These are phyloP conservation scores for Priceomyces haplophilus DNA, from an alignment of 805 yeast species.

Conservation along the genomic window DNA sequence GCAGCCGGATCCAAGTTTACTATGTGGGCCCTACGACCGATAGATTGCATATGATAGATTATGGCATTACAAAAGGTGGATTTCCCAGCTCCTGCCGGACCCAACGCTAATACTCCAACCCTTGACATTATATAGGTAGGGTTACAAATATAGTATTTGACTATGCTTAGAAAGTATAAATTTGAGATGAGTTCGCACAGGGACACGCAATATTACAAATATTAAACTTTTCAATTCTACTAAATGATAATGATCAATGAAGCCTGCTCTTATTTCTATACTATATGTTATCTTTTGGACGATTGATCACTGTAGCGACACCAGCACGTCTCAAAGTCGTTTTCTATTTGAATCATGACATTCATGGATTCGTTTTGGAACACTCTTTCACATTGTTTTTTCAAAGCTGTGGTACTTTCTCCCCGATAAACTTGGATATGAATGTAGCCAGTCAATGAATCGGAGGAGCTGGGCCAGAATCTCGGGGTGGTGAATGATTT, in stretches of 20 bases:
- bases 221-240: not conserved
- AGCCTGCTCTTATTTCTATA: too few relatives aligned
- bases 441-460: conserved; percentile 55
- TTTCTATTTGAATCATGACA: conserved; percentile 67
- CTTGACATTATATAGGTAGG: conserved; percentile 62
- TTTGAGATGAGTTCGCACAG: conserved; percentile 2
- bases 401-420: conserved; percentile 59
- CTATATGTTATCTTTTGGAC: not conserved
- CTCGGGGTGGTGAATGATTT: conserved; percentile 84
- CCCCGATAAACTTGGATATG: conserved; percentile 74
- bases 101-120: conserved; percentile 89
- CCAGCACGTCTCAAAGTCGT: conserved; percentile 65
- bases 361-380: conserved; percentile 50
- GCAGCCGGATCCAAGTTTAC: conserved; percentile 98
- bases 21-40: conserved; percentile 90
- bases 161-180: not conserved
- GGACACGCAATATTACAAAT: not conserved
- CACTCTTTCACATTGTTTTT: conserved; percentile 56
- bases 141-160: not conserved
- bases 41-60: conserved; percentile 80
- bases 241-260: too few relatives aligned
- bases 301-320: conserved; percentile 37
- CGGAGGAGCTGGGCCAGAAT: conserved; percentile 70
- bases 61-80: conserved; percentile 89
- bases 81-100: conserved; percentile 98